Evolutionary conservation across 306 rosid species (phyloP).

Genomic region (Chamaecrista fasciculata): DNA sequence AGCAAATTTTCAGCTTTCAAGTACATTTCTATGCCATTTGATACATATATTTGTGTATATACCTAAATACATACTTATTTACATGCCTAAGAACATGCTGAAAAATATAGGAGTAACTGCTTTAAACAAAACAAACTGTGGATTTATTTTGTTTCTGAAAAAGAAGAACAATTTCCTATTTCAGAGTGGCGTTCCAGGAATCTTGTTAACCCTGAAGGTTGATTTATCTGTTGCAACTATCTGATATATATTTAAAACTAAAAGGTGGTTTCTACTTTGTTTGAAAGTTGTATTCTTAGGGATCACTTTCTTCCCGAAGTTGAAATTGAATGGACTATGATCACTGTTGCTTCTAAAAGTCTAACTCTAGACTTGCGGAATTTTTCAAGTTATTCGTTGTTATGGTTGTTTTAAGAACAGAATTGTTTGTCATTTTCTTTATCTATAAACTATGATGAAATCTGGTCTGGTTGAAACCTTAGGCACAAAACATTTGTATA

Average conservation of each 20-base stretch:
- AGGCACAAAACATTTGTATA: slow-evolving; percentile 83
- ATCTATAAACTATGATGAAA: slow-evolving; percentile 8
- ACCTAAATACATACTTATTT: slow-evolving; percentile 17
- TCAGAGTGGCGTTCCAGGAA: background rate
- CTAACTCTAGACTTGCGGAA: background rate
- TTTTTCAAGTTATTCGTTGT: background rate
- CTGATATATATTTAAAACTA: too few relatives aligned
- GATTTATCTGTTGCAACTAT: too few relatives aligned
- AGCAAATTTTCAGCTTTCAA: slow-evolving; percentile 31
- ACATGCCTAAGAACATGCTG: background rate
- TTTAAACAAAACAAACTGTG: slow-evolving; percentile 1
- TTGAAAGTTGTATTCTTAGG: background rate
- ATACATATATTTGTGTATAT: slow-evolving; percentile 3
- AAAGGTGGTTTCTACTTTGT: too few relatives aligned
- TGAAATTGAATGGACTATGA: slow-evolving; percentile 9
- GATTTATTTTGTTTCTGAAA: slow-evolving; percentile 2
- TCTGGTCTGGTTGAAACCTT: slow-evolving; percentile 25
- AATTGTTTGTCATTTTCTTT: slow-evolving; percentile 15
- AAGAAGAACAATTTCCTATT: background rate
- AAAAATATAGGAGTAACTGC: slow-evolving; percentile 18
- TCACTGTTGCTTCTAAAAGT: background rate
- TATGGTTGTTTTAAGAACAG: slow-evolving; percentile 1
- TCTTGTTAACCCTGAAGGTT: too few relatives aligned
- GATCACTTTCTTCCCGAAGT: slow-evolving; percentile 16
- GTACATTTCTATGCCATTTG: slow-evolving; percentile 15